phyloP scores from a whole-genome alignment of 257 asterid genomes.

The Ilex asprella region DNA sequence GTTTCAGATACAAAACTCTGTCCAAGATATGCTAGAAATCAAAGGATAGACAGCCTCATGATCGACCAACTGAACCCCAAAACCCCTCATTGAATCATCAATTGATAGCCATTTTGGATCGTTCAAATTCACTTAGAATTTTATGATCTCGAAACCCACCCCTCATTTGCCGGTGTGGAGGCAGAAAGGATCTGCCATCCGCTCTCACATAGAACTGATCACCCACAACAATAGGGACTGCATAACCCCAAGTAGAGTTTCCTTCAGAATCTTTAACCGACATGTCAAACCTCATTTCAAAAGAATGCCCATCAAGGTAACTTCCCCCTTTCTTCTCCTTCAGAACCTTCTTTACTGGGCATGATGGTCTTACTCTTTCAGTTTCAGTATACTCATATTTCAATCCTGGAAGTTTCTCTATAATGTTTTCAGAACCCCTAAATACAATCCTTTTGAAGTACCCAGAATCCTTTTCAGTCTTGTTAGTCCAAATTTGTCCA shows the following conservation, averaged over 20 bases:
- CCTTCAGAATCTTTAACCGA: slow-evolving; percentile 18
- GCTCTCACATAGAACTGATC: slow-evolving; percentile 14
- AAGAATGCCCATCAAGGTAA: slow-evolving; percentile 41
- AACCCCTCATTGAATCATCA: slow-evolving; percentile 5
- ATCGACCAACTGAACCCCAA: no score
- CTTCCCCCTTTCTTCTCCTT: slow-evolving; percentile 13
- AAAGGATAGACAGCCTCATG: neutral
- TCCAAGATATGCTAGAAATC: no score
- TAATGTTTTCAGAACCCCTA: slow-evolving; percentile 6
- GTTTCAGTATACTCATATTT: slow-evolving; percentile 48
- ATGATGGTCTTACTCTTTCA: slow-evolving; percentile 22
- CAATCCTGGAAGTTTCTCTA: slow-evolving; percentile 14
- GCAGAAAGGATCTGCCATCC: neutral
- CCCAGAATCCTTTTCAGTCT: slow-evolving; percentile 23
- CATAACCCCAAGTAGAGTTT: slow-evolving; percentile 38
- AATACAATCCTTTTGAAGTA: slow-evolving; percentile 29
- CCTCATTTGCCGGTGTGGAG: neutral
- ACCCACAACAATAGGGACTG: slow-evolving; percentile 38
- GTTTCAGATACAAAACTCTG: no score
- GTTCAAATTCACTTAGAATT: slow-evolving; percentile 40
- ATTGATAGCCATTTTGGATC: slow-evolving; percentile 27
- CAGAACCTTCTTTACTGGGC: slow-evolving; percentile 15
- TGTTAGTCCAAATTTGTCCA: slow-evolving; percentile 55
- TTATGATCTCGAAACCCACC: slow-evolving; percentile 57
- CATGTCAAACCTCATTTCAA: slow-evolving; percentile 48